phyloP scores from a whole-genome alignment of 2,329 filamentous ascomycete genomes.

The Monilinia vaccinii-corymbosi region DNA sequence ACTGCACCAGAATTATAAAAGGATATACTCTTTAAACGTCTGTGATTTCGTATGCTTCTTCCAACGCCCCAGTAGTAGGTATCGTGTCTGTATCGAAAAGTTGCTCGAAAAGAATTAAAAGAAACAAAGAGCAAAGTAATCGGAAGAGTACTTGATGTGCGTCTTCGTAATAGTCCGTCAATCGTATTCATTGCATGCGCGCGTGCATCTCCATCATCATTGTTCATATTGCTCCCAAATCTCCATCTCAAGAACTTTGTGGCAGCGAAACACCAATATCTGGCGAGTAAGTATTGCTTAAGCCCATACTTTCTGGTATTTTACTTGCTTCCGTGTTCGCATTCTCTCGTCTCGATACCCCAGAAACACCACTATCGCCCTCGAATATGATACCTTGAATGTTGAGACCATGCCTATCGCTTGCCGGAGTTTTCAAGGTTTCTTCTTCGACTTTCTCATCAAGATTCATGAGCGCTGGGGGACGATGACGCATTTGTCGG shows the following conservation, averaged over 20 bases:
- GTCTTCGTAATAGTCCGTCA: not conserved
- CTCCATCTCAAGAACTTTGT: slow-evolving; percentile 16
- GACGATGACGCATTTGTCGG: slow-evolving; percentile 76
- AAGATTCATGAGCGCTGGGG: slow-evolving; percentile 75
- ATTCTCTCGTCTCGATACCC: slow-evolving; percentile 23
- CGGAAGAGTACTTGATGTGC: not conserved
- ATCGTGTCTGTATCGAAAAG: not conserved
- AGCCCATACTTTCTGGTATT: not conserved
- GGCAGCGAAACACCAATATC: slow-evolving; percentile 11
- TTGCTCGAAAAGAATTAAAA: not conserved
- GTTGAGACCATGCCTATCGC: slow-evolving; percentile 27
- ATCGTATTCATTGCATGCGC: not conserved
- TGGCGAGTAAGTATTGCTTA: slow-evolving; percentile 4
- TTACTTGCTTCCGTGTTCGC: slow-evolving; percentile 1
- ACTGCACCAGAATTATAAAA: not conserved
- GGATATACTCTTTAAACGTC: slow-evolving; percentile 5
- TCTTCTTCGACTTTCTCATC: slow-evolving; percentile 36
- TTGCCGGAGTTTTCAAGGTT: slow-evolving; percentile 23
- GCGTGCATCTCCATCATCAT: not conserved
- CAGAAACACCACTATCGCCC: slow-evolving; percentile 29
- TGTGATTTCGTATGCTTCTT: not conserved
- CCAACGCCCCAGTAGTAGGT: not conserved
- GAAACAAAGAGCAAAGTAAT: not conserved
- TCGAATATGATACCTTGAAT: slow-evolving; percentile 29
- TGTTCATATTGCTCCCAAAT: not conserved